Evolutionary conservation across 129 eudicot genomes (phyloP).

Genomic region (Tagetes erecta): DNA sequence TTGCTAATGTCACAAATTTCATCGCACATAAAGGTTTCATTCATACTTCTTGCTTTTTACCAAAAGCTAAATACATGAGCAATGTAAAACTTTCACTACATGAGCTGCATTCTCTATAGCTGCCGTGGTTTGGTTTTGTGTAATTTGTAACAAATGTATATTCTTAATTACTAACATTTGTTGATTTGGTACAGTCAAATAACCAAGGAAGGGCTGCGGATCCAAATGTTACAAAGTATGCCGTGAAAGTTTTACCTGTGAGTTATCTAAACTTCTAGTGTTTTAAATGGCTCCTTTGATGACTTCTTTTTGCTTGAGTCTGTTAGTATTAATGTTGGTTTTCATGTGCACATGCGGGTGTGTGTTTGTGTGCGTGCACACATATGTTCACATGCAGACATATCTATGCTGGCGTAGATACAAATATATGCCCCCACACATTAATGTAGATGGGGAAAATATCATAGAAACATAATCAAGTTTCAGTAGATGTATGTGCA

Average conservation of each 20-base stretch:
- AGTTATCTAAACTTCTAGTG: constrained; percentile 37
- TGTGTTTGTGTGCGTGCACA: neutral
- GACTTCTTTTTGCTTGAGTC: too few species aligned
- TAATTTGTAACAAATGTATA: constrained; percentile 1
- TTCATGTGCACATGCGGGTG: neutral
- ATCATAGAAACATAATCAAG: too few species aligned
- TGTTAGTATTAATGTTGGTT: too few species aligned
- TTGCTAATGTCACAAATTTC: neutral
- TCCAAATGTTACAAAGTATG: constrained; percentile 85
- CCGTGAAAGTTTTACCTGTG: constrained; percentile 88
- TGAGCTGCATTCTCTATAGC: neutral
- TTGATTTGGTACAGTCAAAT: constrained; percentile 55
- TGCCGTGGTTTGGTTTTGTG: neutral
- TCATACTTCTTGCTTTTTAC: neutral
- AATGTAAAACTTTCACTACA: constrained; percentile 19
- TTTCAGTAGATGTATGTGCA: neutral
- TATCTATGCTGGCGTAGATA: neutral
- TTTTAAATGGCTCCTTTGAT: neutral
- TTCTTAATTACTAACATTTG: constrained; percentile 7
- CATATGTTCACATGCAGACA: neutral
- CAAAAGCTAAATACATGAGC: neutral
- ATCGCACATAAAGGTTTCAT: neutral
- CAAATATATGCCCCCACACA: neutral
- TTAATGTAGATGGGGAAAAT: too few species aligned
- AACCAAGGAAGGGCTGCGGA: constrained; percentile 68